Conservation (phyloP, 1,284 basidiomycete species). For the Lentinula novae-zelandiae region DNA sequence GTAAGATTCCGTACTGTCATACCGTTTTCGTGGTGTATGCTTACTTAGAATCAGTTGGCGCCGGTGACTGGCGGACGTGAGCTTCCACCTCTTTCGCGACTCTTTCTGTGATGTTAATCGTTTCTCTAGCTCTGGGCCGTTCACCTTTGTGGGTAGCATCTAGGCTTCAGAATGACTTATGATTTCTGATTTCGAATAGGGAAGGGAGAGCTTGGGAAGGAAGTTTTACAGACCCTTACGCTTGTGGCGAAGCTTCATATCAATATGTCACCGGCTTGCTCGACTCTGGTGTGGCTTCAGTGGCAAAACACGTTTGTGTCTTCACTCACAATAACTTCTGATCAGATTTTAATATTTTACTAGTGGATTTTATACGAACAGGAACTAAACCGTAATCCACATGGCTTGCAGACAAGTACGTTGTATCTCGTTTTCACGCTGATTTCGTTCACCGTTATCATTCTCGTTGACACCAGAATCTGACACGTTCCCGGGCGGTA, state of each 20-base stretch:
- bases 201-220: constrained; percentile 41
- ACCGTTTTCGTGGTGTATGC: too few species aligned
- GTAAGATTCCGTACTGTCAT: not conserved
- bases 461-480: not conserved
- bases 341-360: not conserved
- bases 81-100: not conserved
- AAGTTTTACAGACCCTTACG: constrained; percentile 44
- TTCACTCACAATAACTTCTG: not conserved
- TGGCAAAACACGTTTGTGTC: constrained; percentile 30
- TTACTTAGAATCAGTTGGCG: not conserved
- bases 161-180: not conserved
- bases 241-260: constrained; percentile 38
- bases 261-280: constrained; percentile 44
- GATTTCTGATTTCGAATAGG: not conserved
- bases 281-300: constrained; percentile 38
- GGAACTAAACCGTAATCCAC: constrained; percentile 14
- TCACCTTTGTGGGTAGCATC: not conserved
- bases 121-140: not conserved
- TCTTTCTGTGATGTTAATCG: not conserved
- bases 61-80: constrained; percentile 8
- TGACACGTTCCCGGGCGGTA: not conserved
- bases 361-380: constrained; percentile 8
- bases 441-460: too few species aligned
- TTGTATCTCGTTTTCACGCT: not conserved
- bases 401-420: not conserved